A percentile compares a stretch with the other conserved stretches of the same genome.
Conservation (phyloP, 441 rosid genomes). For the Cnidoscolus chayamansa region DNA sequence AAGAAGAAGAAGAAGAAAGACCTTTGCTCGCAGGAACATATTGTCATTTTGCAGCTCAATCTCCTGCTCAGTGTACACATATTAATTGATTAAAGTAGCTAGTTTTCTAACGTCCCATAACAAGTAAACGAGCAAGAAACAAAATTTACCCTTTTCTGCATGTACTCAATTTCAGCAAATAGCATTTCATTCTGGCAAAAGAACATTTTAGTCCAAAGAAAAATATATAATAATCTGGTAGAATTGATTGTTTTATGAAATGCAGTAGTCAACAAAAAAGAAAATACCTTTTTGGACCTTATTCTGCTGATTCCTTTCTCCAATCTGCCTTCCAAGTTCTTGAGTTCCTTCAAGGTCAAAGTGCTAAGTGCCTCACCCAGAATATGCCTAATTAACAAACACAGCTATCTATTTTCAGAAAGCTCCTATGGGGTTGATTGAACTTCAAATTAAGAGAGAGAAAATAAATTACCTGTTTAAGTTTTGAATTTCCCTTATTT, state of each 20-base stretch:
- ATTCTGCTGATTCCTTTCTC: constrained; percentile 79
- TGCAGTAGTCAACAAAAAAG: too few relatives aligned
- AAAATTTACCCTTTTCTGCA: constrained; percentile 75
- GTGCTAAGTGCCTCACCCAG: constrained; percentile 73
- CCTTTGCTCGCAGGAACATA: constrained; percentile 72
- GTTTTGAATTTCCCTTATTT: constrained; percentile 71
- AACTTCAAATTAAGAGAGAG: neutral
- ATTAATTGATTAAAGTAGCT: neutral
- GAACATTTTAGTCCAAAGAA: neutral
- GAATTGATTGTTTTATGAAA: neutral
- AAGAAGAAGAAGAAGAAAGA: constrained; percentile 10
- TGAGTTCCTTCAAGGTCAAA: constrained; percentile 72
- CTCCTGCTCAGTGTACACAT: constrained; percentile 46
- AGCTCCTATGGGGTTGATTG: neutral
- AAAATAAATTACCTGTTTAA: constrained; percentile 49
- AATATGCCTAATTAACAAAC: constrained; percentile 50
- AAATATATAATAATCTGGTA: neutral
- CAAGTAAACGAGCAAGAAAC: neutral
- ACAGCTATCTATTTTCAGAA: neutral
- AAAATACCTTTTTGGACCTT: constrained; percentile 70
- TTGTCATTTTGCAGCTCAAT: constrained; percentile 80
- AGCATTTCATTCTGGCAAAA: constrained; percentile 57
- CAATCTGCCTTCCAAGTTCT: constrained; percentile 67
- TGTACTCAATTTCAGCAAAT: constrained; percentile 70
- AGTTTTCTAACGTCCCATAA: too few relatives aligned